These are phyloP conservation scores for Triticum urartu DNA, from an alignment of 176 grass and related monocot species.

Conservation along the genomic window DNA sequence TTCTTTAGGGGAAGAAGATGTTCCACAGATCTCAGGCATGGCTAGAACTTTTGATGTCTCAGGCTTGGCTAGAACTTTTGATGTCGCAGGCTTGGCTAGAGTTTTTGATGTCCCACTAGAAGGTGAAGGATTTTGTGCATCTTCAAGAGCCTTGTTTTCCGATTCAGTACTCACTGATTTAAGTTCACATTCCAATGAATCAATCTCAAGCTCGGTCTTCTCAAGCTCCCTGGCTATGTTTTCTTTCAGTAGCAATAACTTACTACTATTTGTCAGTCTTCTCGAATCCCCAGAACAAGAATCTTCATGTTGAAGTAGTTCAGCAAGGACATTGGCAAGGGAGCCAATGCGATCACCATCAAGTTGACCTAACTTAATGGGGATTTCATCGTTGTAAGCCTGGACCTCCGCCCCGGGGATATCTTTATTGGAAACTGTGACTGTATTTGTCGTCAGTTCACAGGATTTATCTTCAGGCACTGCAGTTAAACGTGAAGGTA, in stretches of 20 bases:
- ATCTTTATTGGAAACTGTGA: constrained; percentile 27
- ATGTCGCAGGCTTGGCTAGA: background rate
- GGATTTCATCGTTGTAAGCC: constrained; percentile 11
- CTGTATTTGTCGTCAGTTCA: constrained; percentile 34
- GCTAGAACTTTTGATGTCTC: too few species aligned
- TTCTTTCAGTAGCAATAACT: constrained; percentile 71
- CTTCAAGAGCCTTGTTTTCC: constrained; percentile 11
- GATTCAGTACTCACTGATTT: constrained; percentile 37
- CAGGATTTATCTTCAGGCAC: constrained; percentile 55
- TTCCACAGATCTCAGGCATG: background rate
- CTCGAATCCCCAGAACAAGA: constrained; percentile 62
- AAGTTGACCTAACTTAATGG: constrained; percentile 49
- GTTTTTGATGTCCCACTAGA: constrained; percentile 43
- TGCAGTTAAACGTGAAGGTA: constrained; percentile 50
- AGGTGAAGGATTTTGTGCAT: constrained; percentile 34
- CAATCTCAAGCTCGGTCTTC: constrained; percentile 83
- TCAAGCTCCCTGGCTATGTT: constrained; percentile 77
- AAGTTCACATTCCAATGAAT: constrained; percentile 83
- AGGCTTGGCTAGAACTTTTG: too few species aligned
- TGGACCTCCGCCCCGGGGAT: constrained; percentile 23
- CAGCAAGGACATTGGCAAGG: constrained; percentile 56
- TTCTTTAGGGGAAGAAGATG: constrained; percentile 23
- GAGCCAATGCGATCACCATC: constrained; percentile 48
- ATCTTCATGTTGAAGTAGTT: constrained; percentile 67
- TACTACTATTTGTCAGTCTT: constrained; percentile 44